These are phyloP conservation scores for Serendipita sp. DNA, from an alignment of 768 basidiomycete species.

Conservation along the genomic window DNA sequence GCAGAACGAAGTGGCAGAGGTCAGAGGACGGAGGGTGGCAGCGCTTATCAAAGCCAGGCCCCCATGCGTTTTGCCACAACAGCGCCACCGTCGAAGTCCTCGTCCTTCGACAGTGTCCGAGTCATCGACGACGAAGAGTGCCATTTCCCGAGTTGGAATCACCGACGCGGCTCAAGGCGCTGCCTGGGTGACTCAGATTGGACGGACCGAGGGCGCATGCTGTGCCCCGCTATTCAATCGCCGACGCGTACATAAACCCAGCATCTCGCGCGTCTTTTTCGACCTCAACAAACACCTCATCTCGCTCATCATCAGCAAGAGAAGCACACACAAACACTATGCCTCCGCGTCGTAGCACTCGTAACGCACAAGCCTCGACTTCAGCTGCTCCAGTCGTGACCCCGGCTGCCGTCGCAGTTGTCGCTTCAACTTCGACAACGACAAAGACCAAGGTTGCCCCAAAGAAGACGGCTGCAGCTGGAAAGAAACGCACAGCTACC, in stretches of 20 bases:
- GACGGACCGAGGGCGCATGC: background rate
- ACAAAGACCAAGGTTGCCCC: slow-evolving; percentile 12
- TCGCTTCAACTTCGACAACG: slow-evolving; percentile 5
- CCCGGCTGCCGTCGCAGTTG: slow-evolving; percentile 9
- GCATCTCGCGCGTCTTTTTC: background rate
- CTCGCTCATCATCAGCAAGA: too few species aligned
- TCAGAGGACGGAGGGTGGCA: too few species aligned
- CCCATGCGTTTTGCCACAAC: too few species aligned
- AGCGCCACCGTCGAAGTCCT: too few species aligned
- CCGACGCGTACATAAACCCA: background rate
- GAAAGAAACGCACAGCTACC: slow-evolving; percentile 15
- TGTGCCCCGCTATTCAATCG: background rate
- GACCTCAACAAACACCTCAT: too few species aligned
- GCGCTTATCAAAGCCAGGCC: too few species aligned
- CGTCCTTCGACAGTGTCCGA: too few species aligned
- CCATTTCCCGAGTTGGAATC: too few species aligned
- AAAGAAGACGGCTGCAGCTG: slow-evolving; percentile 13
- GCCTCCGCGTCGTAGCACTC: slow-evolving; percentile 8
- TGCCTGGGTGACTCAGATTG: too few species aligned
- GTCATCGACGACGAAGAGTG: too few species aligned
- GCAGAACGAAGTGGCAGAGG: too few species aligned
- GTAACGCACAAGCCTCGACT: slow-evolving; percentile 8
- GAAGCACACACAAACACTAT: background rate
- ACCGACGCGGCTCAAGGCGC: too few species aligned
- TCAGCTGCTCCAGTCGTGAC: slow-evolving; percentile 7